A percentile compares a stretch with the other conserved stretches of the same genome.
phyloP scores from a whole-genome alignment of 768 basidiomycete species.

The Phallus indusiatus region DNA sequence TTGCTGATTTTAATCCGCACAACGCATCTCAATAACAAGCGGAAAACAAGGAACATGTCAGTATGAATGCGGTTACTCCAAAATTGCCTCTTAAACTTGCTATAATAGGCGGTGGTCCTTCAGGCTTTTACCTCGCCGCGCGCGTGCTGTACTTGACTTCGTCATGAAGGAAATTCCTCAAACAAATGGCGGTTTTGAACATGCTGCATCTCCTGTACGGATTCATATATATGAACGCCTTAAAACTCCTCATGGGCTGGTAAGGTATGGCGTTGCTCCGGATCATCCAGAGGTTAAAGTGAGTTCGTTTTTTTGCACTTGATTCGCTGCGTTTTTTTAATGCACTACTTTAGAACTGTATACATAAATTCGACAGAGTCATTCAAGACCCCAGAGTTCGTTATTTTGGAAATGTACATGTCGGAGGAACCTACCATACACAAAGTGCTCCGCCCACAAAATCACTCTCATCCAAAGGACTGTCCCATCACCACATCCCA shows the following conservation, averaged over 20 bases:
- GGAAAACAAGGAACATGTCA: background rate
- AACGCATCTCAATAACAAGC: too few species aligned
- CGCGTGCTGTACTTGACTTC: conserved; percentile 64
- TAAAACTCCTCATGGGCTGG: conserved; percentile 91
- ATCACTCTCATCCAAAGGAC: background rate
- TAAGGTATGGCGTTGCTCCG: conserved; percentile 93
- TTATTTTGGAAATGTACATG: conserved; percentile 87
- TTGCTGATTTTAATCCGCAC: too few species aligned
- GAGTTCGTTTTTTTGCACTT: conserved; percentile 8
- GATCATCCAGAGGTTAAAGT: conserved; percentile 99
- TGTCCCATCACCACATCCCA: conserved; percentile 38
- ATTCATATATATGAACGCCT: conserved; percentile 89
- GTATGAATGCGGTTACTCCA: background rate
- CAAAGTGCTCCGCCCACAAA: background rate
- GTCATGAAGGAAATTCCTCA: conserved; percentile 12
- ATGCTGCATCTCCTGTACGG: conserved; percentile 26
- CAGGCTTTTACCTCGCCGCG: conserved; percentile 92
- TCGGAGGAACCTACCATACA: conserved; percentile 22
- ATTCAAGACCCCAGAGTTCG: conserved; percentile 72
- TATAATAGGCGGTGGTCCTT: conserved; percentile 88
- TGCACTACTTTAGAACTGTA: conserved; percentile 64
- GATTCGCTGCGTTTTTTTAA: background rate
- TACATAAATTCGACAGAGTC: conserved; percentile 82
- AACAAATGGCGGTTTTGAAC: conserved; percentile 16
- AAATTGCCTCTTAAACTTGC: conserved; percentile 56